phyloP scores from a whole-genome alignment of 2,329 filamentous ascomycete species.

The Emericellopsis cladophorae region DNA sequence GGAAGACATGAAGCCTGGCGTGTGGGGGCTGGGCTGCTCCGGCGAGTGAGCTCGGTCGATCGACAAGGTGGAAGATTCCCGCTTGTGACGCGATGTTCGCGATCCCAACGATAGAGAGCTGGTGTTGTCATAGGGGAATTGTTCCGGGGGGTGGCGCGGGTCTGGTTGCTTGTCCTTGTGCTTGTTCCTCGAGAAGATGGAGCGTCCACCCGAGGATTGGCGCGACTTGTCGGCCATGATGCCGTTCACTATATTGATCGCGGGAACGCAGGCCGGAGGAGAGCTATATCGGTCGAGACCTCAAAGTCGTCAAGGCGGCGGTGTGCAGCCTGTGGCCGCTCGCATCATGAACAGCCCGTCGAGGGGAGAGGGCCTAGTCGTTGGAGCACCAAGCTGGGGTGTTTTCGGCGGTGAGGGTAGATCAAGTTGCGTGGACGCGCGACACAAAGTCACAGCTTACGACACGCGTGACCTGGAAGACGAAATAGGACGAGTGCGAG shows the following conservation, averaged over 20 bases:
- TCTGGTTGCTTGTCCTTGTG: conserved; percentile 57
- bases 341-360: conserved; percentile 19
- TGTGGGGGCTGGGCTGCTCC: conserved; percentile 56
- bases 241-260: conserved; percentile 8
- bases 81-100: conserved; percentile 62
- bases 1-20: conserved; percentile 72
- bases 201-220: conserved; percentile 63
- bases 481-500: no score
- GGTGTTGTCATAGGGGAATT: conserved; percentile 17
- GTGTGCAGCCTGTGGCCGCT: conserved; percentile 23
- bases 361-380: no score
- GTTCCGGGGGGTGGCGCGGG: conserved; percentile 43
- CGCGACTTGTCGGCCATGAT: conserved; percentile 51
- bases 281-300: no score
- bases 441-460: no score
- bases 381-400: no score
- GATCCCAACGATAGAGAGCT: conserved; percentile 49
- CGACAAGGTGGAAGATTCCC: conserved; percentile 60
- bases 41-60: conserved; percentile 54
- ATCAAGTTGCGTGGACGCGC: no score
- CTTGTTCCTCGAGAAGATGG: conserved; percentile 83
- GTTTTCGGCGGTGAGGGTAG: neutral
- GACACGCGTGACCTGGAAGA: no score
- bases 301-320: conserved; percentile 16
- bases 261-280: no score